Conservation (phyloP, 2,329 filamentous ascomycete genomes). For the Aspergillus carbonarius region DNA sequence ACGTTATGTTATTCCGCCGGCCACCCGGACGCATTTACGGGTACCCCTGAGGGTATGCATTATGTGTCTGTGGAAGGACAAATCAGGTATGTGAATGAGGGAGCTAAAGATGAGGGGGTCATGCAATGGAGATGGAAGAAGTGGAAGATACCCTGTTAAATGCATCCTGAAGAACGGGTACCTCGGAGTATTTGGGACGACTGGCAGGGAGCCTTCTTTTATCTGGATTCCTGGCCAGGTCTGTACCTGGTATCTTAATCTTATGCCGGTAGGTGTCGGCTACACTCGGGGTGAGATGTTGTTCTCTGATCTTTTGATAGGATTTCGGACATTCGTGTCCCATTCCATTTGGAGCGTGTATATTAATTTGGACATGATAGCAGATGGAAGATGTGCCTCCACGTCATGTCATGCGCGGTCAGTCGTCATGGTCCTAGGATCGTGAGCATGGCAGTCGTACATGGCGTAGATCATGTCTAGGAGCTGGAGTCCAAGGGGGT, state of each 20-base stretch:
- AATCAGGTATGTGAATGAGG: constrained; percentile 29
- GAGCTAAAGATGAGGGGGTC: constrained; percentile 32
- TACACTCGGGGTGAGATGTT: background rate
- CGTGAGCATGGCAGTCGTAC: background rate
- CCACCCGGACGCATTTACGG: background rate
- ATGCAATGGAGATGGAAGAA: constrained; percentile 30
- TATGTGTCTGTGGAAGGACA: constrained; percentile 17
- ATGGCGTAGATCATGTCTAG: background rate
- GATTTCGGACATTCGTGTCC: background rate
- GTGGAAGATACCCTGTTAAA: constrained; percentile 33
- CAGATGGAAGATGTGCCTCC: background rate
- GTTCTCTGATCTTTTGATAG: background rate
- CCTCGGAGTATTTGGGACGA: constrained; percentile 14
- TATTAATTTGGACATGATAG: background rate
- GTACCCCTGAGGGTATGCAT: background rate
- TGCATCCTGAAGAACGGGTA: constrained; percentile 35
- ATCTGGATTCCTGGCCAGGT: background rate
- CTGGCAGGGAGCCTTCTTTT: background rate
- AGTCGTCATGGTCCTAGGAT: background rate
- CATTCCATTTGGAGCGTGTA: background rate
- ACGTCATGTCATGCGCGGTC: background rate
- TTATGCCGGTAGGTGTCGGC: background rate
- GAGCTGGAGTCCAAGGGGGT: background rate
- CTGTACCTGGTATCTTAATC: background rate
- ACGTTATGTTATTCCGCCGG: constrained; percentile 53